A percentile compares a stretch with the other conserved stretches of the same genome.
These are phyloP conservation scores for Aegilops speltoides DNA, from an alignment of 176 grass and related monocot species.

Conservation along the genomic window DNA sequence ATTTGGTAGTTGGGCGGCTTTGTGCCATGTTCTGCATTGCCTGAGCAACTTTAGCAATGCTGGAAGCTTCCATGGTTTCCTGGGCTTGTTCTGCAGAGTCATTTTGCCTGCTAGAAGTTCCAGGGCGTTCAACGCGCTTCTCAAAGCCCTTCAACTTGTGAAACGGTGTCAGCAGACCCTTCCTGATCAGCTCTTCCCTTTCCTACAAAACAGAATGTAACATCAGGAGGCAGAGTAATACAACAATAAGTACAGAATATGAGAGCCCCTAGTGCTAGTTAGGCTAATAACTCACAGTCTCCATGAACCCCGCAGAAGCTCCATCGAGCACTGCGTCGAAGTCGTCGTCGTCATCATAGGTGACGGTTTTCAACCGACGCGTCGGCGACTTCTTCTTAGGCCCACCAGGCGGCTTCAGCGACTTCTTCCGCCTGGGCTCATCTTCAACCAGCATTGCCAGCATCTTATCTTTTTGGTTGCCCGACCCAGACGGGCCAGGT, in stretches of 20 bases:
- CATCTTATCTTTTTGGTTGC: slow-evolving; percentile 26
- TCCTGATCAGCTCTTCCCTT: slow-evolving; percentile 84
- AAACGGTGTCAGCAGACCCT: slow-evolving; percentile 89
- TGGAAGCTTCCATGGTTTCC: slow-evolving; percentile 56
- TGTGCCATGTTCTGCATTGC: slow-evolving; percentile 57
- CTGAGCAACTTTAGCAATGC: slow-evolving; percentile 67
- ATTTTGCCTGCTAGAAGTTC: slow-evolving; percentile 30
- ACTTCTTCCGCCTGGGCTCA: slow-evolving; percentile 47
- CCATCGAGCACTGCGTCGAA: slow-evolving; percentile 81
- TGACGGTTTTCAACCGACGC: slow-evolving; percentile 48
- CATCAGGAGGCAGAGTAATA: slow-evolving; percentile 15
- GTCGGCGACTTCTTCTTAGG: slow-evolving; percentile 36
- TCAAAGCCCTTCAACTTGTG: slow-evolving; percentile 94
- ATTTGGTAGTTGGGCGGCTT: slow-evolving; percentile 69
- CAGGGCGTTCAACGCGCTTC: slow-evolving; percentile 59
- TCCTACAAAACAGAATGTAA: slow-evolving; percentile 47
- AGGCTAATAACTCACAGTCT: slow-evolving; percentile 60
- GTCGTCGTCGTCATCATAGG: slow-evolving; percentile 68
- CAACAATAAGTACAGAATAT: not conserved
- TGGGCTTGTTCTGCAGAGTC: slow-evolving; percentile 1
- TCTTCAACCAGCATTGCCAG: slow-evolving; percentile 70
- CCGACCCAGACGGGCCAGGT: slow-evolving; percentile 20
- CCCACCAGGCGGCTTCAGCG: not conserved
- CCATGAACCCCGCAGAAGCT: slow-evolving; percentile 81
- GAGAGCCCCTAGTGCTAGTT: not conserved